Conservation (phyloP, 169 alveolate genomes). For the Blepharisma undulans region DNA sequence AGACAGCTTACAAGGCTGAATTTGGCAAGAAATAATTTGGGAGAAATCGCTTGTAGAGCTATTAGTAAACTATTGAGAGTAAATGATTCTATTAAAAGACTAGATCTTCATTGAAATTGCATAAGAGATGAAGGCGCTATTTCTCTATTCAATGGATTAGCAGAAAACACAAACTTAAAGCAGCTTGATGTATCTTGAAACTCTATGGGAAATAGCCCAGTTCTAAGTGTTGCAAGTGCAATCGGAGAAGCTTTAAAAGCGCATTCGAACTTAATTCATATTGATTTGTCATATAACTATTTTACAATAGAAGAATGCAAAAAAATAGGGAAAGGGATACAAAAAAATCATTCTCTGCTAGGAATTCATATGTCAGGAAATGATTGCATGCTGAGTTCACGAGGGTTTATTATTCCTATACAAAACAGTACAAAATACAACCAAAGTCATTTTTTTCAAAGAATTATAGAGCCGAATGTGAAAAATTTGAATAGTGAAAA, state of each 20-base stretch:
- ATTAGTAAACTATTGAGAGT: background rate
- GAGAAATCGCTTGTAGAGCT: background rate
- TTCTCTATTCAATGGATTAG: slow-evolving; percentile 31
- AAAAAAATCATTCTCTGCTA: slow-evolving; percentile 65
- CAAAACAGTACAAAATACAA: slow-evolving; percentile 28
- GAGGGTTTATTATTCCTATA: slow-evolving; percentile 63
- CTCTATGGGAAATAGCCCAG: slow-evolving; percentile 56
- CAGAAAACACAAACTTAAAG: slow-evolving; percentile 43
- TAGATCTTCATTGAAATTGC: slow-evolving; percentile 53
- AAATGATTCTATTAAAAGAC: background rate
- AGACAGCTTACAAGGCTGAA: background rate
- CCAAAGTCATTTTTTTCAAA: slow-evolving; percentile 44
- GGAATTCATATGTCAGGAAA: slow-evolving; percentile 81
- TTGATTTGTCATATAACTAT: slow-evolving; percentile 74
- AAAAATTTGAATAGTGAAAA: slow-evolving; percentile 25
- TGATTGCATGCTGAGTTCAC: slow-evolving; percentile 67
- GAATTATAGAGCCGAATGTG: slow-evolving; percentile 44
- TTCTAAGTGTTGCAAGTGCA: slow-evolving; percentile 33
- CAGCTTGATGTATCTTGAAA: slow-evolving; percentile 69
- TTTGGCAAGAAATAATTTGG: slow-evolving; percentile 18
- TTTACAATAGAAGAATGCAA: slow-evolving; percentile 55
- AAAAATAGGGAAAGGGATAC: slow-evolving; percentile 63
- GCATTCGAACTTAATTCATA: slow-evolving; percentile 56
- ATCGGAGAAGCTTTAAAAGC: slow-evolving; percentile 40
- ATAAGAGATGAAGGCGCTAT: slow-evolving; percentile 57